These are phyloP conservation scores for Mimosa pudica DNA, from an alignment of 306 rosid genomes.

Conservation along the genomic window DNA sequence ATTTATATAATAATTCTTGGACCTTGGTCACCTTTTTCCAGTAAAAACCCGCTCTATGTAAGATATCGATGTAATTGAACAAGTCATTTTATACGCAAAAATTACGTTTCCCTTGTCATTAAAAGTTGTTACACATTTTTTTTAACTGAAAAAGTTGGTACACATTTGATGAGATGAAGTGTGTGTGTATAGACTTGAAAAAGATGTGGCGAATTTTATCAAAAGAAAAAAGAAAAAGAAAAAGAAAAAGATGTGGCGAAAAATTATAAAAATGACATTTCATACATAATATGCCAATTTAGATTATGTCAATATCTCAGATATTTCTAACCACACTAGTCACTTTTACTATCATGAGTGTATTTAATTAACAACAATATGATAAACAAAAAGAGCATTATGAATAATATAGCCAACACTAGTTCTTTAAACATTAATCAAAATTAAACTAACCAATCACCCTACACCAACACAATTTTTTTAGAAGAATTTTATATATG, in stretches of 20 bases:
- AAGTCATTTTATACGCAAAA: background rate
- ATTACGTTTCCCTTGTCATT: background rate
- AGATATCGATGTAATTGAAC: background rate
- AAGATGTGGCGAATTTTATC: background rate
- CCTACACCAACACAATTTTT: no score
- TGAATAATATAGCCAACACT: background rate
- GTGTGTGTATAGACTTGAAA: background rate
- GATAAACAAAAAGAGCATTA: background rate
- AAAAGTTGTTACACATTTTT: background rate
- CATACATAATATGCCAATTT: slow-evolving; percentile 9
- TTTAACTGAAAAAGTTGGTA: background rate
- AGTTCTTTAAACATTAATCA: background rate
- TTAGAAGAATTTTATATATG: no score
- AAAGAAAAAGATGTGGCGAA: background rate
- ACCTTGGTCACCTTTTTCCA: background rate
- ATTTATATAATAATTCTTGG: no score
- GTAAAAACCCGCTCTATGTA: background rate
- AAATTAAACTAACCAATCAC: background rate
- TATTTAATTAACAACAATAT: background rate
- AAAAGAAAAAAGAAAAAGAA: background rate
- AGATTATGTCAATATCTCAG: background rate
- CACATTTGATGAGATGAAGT: background rate
- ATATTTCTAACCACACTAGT: background rate
- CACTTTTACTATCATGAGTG: background rate
- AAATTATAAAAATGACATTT: background rate